Percentiles rank a stretch among this genome's conserved stretches.
Evolutionary conservation across 1,284 basidiomycete species (phyloP).

Genomic region (Ustilago nuda): DNA sequence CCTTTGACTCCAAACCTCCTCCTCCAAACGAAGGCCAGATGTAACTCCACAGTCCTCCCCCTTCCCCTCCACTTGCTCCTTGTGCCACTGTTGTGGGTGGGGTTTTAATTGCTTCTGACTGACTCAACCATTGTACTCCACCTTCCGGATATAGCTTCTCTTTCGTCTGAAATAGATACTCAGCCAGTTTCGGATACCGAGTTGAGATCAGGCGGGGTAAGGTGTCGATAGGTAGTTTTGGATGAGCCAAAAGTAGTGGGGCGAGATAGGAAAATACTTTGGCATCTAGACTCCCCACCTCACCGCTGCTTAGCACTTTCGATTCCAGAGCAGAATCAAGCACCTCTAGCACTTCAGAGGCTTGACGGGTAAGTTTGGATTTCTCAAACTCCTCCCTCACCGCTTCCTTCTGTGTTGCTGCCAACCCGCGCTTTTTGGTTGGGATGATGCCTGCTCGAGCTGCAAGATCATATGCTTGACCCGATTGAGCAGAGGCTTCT

Average conservation of each 20-base stretch:
- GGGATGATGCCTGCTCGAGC: slow-evolving; percentile 45
- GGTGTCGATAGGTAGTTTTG: slow-evolving; percentile 34
- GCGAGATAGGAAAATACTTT: slow-evolving; percentile 54
- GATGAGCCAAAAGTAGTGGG: slow-evolving; percentile 36
- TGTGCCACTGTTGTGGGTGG: background rate
- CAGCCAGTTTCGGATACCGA: slow-evolving; percentile 34
- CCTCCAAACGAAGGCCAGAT: slow-evolving; percentile 1
- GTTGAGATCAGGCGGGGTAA: slow-evolving; percentile 29
- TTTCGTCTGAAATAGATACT: slow-evolving; percentile 25
- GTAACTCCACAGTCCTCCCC: background rate
- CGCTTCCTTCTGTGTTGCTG: slow-evolving; percentile 28
- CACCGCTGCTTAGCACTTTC: background rate
- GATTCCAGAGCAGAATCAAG: slow-evolving; percentile 20
- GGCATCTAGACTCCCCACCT: slow-evolving; percentile 42
- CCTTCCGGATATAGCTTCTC: slow-evolving; percentile 23
- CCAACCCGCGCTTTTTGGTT: slow-evolving; percentile 34
- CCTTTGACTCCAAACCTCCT: slow-evolving; percentile 18
- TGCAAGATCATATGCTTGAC: slow-evolving; percentile 44
- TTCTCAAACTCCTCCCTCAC: slow-evolving; percentile 43
- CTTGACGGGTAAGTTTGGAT: slow-evolving; percentile 31
- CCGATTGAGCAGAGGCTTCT: slow-evolving; percentile 34
- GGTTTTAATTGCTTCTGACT: slow-evolving; percentile 8
- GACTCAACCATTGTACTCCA: slow-evolving; percentile 14
- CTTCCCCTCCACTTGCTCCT: background rate
- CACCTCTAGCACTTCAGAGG: slow-evolving; percentile 38